These are phyloP conservation scores for Sphenostylis stenocarpa DNA, from an alignment of 306 rosid genomes.

Conservation along the genomic window DNA sequence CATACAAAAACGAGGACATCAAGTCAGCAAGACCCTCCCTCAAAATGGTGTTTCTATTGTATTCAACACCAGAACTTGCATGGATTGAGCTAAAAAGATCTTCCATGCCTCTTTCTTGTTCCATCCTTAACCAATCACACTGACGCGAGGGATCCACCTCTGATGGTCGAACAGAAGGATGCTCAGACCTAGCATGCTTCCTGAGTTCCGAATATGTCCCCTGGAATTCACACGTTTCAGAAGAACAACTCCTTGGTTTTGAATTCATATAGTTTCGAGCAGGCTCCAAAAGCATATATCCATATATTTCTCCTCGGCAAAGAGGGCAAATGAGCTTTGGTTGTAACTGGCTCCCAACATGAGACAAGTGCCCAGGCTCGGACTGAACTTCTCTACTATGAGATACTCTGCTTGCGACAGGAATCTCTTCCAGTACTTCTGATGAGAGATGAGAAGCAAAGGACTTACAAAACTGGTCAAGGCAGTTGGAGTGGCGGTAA, in stretches of 20 bases:
- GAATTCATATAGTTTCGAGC: conserved; percentile 67
- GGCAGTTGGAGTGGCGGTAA: conserved; percentile 82
- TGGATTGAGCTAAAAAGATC: conserved; percentile 62
- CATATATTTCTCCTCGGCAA: conserved; percentile 80
- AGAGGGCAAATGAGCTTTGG: conserved; percentile 68
- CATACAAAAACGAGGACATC: conserved; percentile 42
- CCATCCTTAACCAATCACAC: conserved; percentile 71
- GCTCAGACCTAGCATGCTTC: conserved; percentile 80
- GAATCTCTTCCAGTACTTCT: conserved; percentile 54
- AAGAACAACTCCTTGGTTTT: conserved; percentile 70
- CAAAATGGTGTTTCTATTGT: conserved; percentile 12
- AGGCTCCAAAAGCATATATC: conserved; percentile 60
- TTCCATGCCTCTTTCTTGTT: conserved; percentile 58
- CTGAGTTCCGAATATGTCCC: conserved; percentile 76
- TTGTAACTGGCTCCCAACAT: conserved; percentile 39
- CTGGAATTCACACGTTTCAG: conserved; percentile 64
- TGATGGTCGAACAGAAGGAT: conserved; percentile 70
- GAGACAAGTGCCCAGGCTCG: conserved; percentile 38
- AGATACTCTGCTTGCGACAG: conserved; percentile 47
- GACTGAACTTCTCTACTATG: conserved; percentile 38
- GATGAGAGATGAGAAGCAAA: conserved; percentile 53
- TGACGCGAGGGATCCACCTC: conserved; percentile 65
- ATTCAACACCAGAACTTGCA: conserved; percentile 41
- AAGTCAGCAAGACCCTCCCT: conserved; percentile 30
- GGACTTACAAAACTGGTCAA: conserved; percentile 78